A percentile compares a stretch with the other conserved stretches of the same genome.
phyloP scores from a whole-genome alignment of 345 rosid genomes.

The Hibiscus tridactylites region DNA sequence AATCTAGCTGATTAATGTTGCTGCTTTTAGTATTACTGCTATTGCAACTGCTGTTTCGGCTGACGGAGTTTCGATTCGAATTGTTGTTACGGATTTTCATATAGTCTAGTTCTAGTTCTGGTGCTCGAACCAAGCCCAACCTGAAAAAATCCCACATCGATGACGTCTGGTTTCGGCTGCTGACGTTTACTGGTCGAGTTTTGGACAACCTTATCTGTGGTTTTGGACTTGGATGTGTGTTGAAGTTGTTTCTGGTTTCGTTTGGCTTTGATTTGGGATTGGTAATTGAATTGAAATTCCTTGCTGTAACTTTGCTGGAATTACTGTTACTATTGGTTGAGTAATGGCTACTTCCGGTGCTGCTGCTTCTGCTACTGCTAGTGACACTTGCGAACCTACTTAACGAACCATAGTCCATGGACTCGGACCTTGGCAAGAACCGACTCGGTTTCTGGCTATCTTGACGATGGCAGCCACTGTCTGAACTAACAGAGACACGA shows the following conservation, averaged over 20 bases:
- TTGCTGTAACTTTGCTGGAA: neutral
- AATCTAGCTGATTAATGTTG: constrained; percentile 1
- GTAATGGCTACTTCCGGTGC: constrained; percentile 21
- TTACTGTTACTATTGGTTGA: neutral
- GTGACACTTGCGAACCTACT: constrained; percentile 19
- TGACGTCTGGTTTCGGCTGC: constrained; percentile 32
- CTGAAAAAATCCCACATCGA: constrained; percentile 66
- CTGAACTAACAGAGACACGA: constrained; percentile 49
- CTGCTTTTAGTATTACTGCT: constrained; percentile 27
- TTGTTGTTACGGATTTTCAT: constrained; percentile 28
- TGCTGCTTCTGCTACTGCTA: constrained; percentile 37
- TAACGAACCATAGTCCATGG: constrained; percentile 30
- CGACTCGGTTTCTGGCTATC: constrained; percentile 13
- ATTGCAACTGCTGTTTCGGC: constrained; percentile 47
- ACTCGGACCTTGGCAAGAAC: constrained; percentile 40
- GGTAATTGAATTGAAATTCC: neutral
- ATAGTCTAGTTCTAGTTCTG: constrained; percentile 60
- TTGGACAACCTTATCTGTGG: constrained; percentile 52
- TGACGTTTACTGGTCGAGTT: constrained; percentile 17
- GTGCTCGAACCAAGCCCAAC: constrained; percentile 61
- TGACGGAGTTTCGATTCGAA: constrained; percentile 31
- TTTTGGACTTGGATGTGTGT: constrained; percentile 57
- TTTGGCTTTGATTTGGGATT: constrained; percentile 21
- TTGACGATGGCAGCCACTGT: constrained; percentile 16
- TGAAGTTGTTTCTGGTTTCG: constrained; percentile 34